Conservation (phyloP, 1,139 yeast genomes). For the Suhomyces maxii region DNA sequence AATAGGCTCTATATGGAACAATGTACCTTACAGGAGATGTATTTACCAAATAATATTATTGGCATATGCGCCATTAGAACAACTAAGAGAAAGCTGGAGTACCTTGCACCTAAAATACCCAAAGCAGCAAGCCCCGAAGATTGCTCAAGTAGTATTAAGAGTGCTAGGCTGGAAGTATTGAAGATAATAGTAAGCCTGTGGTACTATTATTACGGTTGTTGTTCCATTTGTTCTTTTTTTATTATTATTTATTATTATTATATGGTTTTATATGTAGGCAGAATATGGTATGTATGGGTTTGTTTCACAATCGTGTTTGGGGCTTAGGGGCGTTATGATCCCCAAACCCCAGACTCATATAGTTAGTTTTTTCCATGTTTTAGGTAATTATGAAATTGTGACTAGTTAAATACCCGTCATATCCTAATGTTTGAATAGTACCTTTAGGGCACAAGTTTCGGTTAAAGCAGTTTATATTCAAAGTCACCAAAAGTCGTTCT, state of each 20-base stretch:
- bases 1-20: background rate
- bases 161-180: no score
- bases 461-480: background rate
- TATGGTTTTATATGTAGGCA: no score
- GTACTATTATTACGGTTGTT: no score
- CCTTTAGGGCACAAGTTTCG: background rate
- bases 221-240: no score
- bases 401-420: background rate
- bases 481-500: background rate
- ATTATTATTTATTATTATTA: no score
- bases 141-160: no score
- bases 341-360: background rate
- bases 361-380: background rate
- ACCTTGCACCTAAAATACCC: background rate
- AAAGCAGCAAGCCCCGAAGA: no score
- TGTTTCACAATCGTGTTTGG: background rate
- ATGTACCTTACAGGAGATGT: background rate
- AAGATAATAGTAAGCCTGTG: no score
- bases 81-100: background rate
- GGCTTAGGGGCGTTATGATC: background rate
- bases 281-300: background rate
- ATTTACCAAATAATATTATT: background rate
- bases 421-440: background rate
- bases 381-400: background rate
- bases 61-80: background rate